These are phyloP conservation scores for Aspergillus udagawae DNA, from an alignment of 2,329 filamentous ascomycete genomes.

Conservation along the genomic window DNA sequence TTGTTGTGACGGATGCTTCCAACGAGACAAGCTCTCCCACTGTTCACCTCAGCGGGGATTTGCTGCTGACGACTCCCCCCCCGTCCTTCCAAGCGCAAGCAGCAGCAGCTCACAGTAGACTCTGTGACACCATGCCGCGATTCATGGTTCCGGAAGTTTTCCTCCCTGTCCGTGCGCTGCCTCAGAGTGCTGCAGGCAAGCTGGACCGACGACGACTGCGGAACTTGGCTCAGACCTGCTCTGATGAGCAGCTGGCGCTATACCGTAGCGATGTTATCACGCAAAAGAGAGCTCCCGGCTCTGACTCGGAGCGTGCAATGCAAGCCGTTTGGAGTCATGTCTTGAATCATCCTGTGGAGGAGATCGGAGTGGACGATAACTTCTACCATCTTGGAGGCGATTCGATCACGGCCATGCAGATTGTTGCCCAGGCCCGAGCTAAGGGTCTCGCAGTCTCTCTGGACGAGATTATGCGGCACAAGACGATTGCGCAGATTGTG, in stretches of 20 bases:
- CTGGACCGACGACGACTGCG: slow-evolving; percentile 16
- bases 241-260: not conserved
- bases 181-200: slow-evolving; percentile 19
- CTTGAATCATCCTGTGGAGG: not conserved
- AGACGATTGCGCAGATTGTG: not conserved
- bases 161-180: slow-evolving; percentile 13
- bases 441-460: not conserved
- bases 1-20: not conserved
- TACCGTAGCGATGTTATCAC: not conserved
- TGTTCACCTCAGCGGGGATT: not conserved
- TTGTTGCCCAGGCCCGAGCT: not conserved
- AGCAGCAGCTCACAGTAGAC: not conserved
- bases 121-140: not conserved
- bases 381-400: slow-evolving; percentile 5
- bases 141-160: slow-evolving; percentile 22
- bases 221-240: not conserved
- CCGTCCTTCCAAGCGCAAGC: not conserved
- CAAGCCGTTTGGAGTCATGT: not conserved
- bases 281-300: not conserved
- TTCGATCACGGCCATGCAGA: slow-evolving; percentile 22
- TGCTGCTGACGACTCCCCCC: not conserved
- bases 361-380: not conserved
- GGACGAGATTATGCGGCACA: not conserved
- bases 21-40: not conserved
- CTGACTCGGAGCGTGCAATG: not conserved